Evolutionary conservation across 2,329 filamentous ascomycete genomes (phyloP).

Genomic region (Penicillium sp.): DNA sequence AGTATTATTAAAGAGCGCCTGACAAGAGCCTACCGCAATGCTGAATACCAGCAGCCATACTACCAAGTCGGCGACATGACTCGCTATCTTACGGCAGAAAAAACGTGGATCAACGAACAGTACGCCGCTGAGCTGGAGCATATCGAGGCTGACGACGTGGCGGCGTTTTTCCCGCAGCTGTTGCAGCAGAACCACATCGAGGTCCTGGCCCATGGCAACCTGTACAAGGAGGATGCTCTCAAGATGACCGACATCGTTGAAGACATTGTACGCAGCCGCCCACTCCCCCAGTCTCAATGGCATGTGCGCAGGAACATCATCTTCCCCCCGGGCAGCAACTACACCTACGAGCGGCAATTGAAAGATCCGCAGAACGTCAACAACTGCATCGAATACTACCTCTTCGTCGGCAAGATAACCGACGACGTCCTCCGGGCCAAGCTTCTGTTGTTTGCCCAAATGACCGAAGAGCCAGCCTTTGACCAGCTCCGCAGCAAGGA

Average conservation of each 20-base stretch:
- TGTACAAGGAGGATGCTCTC: conserved; percentile 90
- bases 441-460: conserved; percentile 77
- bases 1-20: conserved; percentile 85
- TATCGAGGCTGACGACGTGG: conserved; percentile 70
- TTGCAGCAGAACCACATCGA: conserved; percentile 84
- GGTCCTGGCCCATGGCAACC: conserved; percentile 81
- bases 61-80: conserved; percentile 81
- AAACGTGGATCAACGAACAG: conserved; percentile 74
- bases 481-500: conserved; percentile 95
- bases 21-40: conserved; percentile 74
- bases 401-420: conserved; percentile 65
- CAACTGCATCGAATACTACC: conserved; percentile 75
- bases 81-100: conserved; percentile 72
- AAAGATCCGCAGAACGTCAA: conserved; percentile 88
- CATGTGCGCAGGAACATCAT: conserved; percentile 71
- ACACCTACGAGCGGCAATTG: conserved; percentile 73
- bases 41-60: conserved; percentile 83
- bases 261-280: conserved; percentile 67
- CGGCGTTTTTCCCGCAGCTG: conserved; percentile 73
- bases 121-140: conserved; percentile 70
- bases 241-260: conserved; percentile 81
- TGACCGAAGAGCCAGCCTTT: conserved; percentile 89
- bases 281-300: conserved; percentile 74
- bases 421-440: conserved; percentile 71
- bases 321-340: conserved; percentile 76